phyloP scores from a whole-genome alignment of 2,329 filamentous ascomycete species.

The Coniochaeta sp. region DNA sequence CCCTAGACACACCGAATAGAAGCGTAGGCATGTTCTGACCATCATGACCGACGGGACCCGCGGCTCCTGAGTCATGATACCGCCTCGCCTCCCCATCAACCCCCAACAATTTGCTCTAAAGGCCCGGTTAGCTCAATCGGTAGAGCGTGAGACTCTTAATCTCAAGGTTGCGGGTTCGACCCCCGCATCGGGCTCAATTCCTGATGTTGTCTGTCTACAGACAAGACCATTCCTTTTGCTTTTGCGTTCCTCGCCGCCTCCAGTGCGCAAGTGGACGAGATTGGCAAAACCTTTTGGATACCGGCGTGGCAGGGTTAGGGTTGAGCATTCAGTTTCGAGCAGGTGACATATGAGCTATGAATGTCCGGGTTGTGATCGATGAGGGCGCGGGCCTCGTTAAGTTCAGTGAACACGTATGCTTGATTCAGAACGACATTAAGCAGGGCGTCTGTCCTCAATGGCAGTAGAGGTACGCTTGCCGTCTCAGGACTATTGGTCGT shows the following conservation, averaged over 20 bases:
- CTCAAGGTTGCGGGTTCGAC: conserved; percentile 27
- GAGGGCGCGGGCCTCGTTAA: no score
- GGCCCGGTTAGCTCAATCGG: conserved; percentile 59
- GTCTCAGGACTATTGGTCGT: no score
- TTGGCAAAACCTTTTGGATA: not conserved
- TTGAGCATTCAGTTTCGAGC: not conserved
- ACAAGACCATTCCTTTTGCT: not conserved
- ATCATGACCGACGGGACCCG: not conserved
- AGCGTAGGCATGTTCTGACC: no score
- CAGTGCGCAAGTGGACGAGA: no score
- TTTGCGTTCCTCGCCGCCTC: not conserved
- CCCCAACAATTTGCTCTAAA: not conserved
- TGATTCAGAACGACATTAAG: no score
- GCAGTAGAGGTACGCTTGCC: no score
- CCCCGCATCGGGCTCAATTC: conserved; percentile 40
- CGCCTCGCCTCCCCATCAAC: not conserved
- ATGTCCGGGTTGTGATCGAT: no score
- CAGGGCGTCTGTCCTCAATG: no score
- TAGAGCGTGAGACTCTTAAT: conserved; percentile 68
- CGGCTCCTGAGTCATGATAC: not conserved
- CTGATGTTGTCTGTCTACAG: conserved; percentile 18
- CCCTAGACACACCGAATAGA: not conserved
- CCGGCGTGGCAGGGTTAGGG: not conserved
- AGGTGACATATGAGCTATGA: not conserved
- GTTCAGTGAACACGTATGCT: no score